Base-by-base conservation (phyloP, 1,139 yeast species). In the Hansenula lynferdii region DNA sequence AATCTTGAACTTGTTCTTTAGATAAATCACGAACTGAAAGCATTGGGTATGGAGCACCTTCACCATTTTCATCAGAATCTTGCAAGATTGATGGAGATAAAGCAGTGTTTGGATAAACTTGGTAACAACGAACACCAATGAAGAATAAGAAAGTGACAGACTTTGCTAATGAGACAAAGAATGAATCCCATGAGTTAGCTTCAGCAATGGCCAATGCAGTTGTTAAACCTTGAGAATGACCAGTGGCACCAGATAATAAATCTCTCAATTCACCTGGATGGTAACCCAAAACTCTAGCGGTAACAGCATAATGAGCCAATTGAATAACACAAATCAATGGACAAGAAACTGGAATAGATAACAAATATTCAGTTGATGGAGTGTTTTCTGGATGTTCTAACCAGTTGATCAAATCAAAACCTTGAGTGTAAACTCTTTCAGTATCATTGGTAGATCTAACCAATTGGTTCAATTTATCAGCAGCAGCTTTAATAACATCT, bases 11-110 rank as follows among this genome's bases (percentile, higher is more conserved):
- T 65, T 86, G 90, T 31, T 77, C 79, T 52, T 74, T 70, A 24
- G 95, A 74, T 58, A 92, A 75, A 61, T 90, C 97, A 63, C 96
- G 80, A 47, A 92, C 77, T 12, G 97, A 84, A 61, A 92, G 77
- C 99, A 92, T 92, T 49, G 98, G 98, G 49, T 95, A 83, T 49
- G 98, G 98, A 58, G 80, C 75, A 52, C 99, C 98, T 70, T 92
- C 99, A 54, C 92, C 94, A 58, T 89, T 83, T 57, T 86, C 94
- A 59, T 85, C 79, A 28, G 96, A 85, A 65, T 92, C 98, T 64
- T 87, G 90, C 53, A 90, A 77, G 67, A 87, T 85, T 24, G 95
- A 78, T 47, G 98, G 98, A 36, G 98, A 90, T 60, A 92, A 74
- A 28, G 96, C 85, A 37, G 97, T 92, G 60, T 85, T 80, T 58